Base-by-base conservation (phyloP, 345 rosid species). In the Diplotaxis tenuifolia region DNA sequence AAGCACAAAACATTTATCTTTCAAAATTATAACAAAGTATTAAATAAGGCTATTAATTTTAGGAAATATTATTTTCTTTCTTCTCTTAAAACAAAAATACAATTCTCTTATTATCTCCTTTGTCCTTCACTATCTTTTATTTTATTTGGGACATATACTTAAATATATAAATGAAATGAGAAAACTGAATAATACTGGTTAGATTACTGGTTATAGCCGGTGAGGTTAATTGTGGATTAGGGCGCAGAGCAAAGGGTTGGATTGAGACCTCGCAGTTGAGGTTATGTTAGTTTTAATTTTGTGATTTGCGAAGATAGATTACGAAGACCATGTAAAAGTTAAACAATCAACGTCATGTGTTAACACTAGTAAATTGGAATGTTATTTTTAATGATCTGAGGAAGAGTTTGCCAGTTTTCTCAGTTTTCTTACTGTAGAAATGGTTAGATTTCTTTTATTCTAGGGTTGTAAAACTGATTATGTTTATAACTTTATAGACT, bases 131-230 rank as follows among this genome's bases (percentile, higher is more conserved):
- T 42, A 42, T 42, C 15, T 42, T 42, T 42, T 42, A 14, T 40
- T 40, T 40, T 40, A 14, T 12, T 40, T 40, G 16, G 49, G 18
- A n/a, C 50, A 18, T 42, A 42, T 42, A 42, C 14, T 42, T 40
- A 40, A 40, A 40, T 40, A 40, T 40, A 40, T 40, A 15, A 15
- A 45, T 45, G 21, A 47, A 47, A 47, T 16, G 10, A 47, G 53
- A 47, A 3, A 10, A 0, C 0, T 20, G 7, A 55, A 14, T 27
- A 16, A 16, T 45, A 45, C n/a, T n/a, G 50, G 72, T 23, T 67
- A 56, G 57, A 36, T 84, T 62, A 85, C 89, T 68, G 87, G 87
- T 57, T 77, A 62, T 80, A 72, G 80, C 67, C 84, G 81, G 93
- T 88, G 64, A 56, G 21, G 34, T 52, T 36, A 68, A 57, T 22